Evolutionary conservation across 257 asterid species (phyloP), one percentile per base, ranked within the genome.

Genomic region (Handroanthus guayacan): DNA sequence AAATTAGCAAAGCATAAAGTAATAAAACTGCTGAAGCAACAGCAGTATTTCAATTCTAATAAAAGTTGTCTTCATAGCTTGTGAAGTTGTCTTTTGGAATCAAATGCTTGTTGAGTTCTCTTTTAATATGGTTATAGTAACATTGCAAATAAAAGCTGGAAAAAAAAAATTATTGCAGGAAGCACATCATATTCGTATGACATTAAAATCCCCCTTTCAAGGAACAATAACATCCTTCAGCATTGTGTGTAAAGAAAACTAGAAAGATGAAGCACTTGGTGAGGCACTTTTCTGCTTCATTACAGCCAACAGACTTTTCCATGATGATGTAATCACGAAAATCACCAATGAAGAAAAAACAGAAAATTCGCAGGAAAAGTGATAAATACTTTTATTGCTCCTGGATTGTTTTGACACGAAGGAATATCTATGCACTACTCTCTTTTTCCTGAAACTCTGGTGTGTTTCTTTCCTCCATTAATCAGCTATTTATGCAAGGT

Each of bases 131-230:
- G 44, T 74, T 56, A 16, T 39, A 69, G 56, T 3, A 64, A 54
- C 82, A 51, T 37, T 56, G 31, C 57, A 70, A 62, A 62, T 72
- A 48, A 34, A 64, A 16, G 74, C 38, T 18, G 61, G 7, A 56
- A 34, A 56, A 31, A 66, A 31, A 66, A 58, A 13, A 47, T 52
- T 37, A 0, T n/a, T 64, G 51, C 36, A 20, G 56, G 31, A 12
- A 48, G 10, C 16, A 54, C 17, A 51, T 66, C 36, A 20, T 67
- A 13, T 13, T 41, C 20, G n/a, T 31, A 31, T 60, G 52, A 61
- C 18, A 55, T 74, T 18, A 44, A 39, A 68, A 17, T 18, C 44
- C 70, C 12, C 11, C 6, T 54, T 47, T 43, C 67, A 11, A 56
- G 70, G 45, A 56, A 72, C 38, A 37, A 25, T 36, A 41, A 31